Evolutionary conservation across 306 rosid genomes (phyloP).

Genomic region (Cyamopsis tetragonoloba): DNA sequence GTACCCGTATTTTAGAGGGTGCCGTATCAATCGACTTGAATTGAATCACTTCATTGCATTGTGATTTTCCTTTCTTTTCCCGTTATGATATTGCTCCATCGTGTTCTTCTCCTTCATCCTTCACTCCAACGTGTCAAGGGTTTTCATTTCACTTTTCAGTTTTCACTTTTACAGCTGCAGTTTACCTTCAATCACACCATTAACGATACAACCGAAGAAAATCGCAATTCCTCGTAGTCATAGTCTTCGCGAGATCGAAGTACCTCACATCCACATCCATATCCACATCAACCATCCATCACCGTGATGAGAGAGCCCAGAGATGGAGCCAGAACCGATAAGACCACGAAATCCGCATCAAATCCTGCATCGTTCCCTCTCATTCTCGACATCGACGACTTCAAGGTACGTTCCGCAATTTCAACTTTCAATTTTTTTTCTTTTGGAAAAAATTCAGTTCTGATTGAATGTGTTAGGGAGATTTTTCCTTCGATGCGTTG

Average conservation of each 20-base stretch:
- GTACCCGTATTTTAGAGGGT: no score
- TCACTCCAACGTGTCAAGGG: not conserved
- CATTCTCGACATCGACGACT: conserved; percentile 84
- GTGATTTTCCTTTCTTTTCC: no score
- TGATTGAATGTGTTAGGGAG: conserved; percentile 51
- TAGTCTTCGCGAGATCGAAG: not conserved
- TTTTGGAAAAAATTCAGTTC: not conserved
- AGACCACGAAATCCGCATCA: conserved; percentile 40
- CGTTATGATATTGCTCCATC: no score
- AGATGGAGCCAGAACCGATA: conserved; percentile 42
- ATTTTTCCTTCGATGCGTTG: conserved; percentile 91
- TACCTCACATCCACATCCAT: conserved; percentile 6
- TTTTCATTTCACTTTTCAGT: not conserved
- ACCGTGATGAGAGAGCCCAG: conserved; percentile 65
- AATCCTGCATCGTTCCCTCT: conserved; percentile 65
- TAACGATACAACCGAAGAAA: conserved; percentile 21
- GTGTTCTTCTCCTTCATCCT: not conserved
- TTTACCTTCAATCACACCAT: not conserved
- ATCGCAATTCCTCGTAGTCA: not conserved
- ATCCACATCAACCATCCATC: not conserved
- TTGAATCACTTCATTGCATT: no score
- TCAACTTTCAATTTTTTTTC: not conserved
- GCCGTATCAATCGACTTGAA: no score
- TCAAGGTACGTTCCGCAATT: conserved; percentile 53
- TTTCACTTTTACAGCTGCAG: conserved; percentile 9